Evolutionary conservation across 495 filamentous ascomycete genomes (phyloP), one percentile per base, ranked within the genome.

Genomic region (Pyrenula aspistea): DNA sequence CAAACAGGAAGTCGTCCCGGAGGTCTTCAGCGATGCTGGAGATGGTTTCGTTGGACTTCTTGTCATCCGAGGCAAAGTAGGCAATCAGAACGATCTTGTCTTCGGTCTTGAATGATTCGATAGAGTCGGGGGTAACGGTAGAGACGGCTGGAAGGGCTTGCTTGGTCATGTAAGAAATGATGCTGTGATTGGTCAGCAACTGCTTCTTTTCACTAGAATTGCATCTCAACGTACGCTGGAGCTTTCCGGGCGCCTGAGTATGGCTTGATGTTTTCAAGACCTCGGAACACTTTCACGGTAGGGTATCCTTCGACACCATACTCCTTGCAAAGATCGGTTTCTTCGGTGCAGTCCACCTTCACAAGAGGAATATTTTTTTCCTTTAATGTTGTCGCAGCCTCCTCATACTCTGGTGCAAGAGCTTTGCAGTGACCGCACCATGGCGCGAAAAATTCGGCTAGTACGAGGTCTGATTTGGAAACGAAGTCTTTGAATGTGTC

Each of bases 381-480:
- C 78, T 97, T 99, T 61, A 99, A 75, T 49, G 86, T 84, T 0
- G 91, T 95, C 15, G 93, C 93, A 49, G 93, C 93, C 68, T 93
- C 88, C 61, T 94, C 89, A 67, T 92, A 93, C 76, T 93, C 89
- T 59, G 88, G 88, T 50, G 87, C 88, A 25, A 93, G 75, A 60
- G 89, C 86, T 79, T 98, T 98, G 87, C 93, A 98, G 81, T 98
- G 93, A 62, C 93, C 93, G 69, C 94, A 99, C 94, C 93, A 97
- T 49, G 94, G 94, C 22, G 93, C 93, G 71, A 94, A 99, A 80
- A 96, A 99, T 77, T 99, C 93, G 57, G 96, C 81, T 60, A 99
- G 81, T 50, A 99, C 93, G 56, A 97, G 78, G 62, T 87, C 83
- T 67, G 97, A 83, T 58, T 85, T 78, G 63, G 84, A 88, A 59